These are phyloP conservation scores for Penicillium sp. DNA, from an alignment of 2,329 filamentous ascomycete species.

Conservation along the genomic window DNA sequence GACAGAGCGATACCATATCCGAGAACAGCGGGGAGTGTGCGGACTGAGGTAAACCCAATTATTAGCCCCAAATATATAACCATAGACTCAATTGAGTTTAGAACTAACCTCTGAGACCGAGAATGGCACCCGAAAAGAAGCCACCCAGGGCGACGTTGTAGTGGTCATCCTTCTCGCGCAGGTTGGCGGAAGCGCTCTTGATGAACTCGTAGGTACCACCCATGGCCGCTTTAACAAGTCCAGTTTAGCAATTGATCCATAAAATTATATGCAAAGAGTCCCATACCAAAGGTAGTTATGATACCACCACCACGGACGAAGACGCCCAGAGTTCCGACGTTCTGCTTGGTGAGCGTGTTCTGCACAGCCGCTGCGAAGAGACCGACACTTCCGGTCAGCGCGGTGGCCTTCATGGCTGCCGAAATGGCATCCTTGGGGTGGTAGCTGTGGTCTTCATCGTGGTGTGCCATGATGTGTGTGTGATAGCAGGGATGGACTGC, in stretches of 20 bases:
- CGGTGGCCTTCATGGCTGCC: conserved; percentile 61
- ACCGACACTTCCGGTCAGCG: conserved; percentile 66
- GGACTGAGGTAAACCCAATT: conserved; percentile 41
- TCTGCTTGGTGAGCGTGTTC: conserved; percentile 80
- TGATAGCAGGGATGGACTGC: conserved; percentile 25
- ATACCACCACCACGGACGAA: conserved; percentile 75
- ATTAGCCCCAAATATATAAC: conserved; percentile 13
- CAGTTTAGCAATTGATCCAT: conserved; percentile 11
- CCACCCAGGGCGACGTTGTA: conserved; percentile 74
- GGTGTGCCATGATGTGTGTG: conserved; percentile 49
- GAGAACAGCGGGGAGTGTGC: conserved; percentile 67
- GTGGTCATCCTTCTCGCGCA: conserved; percentile 78
- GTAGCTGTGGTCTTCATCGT: conserved; percentile 54
- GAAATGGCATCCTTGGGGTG: conserved; percentile 73
- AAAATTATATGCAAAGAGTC: conserved; percentile 7
- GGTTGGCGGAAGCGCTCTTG: conserved; percentile 73
- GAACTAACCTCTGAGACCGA: conserved; percentile 68
- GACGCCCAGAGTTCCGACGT: conserved; percentile 76
- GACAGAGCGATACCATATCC: conserved; percentile 64
- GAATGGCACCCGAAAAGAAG: conserved; percentile 68
- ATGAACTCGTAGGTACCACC: conserved; percentile 77
- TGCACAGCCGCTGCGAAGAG: conserved; percentile 73
- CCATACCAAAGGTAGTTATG: conserved; percentile 65
- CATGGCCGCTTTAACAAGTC: conserved; percentile 57
- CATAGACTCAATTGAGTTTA: background rate